A percentile compares a stretch with the other conserved stretches of the same genome.
phyloP scores from a whole-genome alignment of 192 early-diverging fungal species.

The Umbelopsis vinacea region DNA sequence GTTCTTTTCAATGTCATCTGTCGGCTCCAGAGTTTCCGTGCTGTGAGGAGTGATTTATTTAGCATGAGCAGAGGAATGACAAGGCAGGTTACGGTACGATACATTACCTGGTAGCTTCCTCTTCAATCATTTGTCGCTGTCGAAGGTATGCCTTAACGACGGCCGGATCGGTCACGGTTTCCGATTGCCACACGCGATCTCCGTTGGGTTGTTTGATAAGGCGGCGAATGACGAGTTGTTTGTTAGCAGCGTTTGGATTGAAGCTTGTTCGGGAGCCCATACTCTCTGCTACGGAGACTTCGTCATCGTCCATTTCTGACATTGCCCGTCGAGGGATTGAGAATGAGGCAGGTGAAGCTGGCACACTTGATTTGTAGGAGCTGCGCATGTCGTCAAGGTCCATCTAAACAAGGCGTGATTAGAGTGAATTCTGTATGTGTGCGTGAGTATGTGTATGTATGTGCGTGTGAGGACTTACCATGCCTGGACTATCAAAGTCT shows the following conservation, averaged over 20 bases:
- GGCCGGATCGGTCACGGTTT: constrained; percentile 78
- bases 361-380: constrained; percentile 14
- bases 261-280: constrained; percentile 57
- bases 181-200: constrained; percentile 74
- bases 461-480: constrained; percentile 25
- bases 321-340: constrained; percentile 24
- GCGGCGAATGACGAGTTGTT: constrained; percentile 65
- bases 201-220: constrained; percentile 58
- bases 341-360: constrained; percentile 3
- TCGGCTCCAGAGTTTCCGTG: constrained; percentile 55
- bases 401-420: constrained; percentile 6
- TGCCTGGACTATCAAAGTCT: constrained; percentile 41
- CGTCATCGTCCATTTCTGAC: constrained; percentile 54
- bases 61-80: background rate
- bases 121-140: constrained; percentile 83
- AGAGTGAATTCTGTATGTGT: too few species aligned
- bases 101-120: constrained; percentile 47
- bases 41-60: constrained; percentile 18
- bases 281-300: constrained; percentile 56
- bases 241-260: constrained; percentile 57
- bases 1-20: constrained; percentile 62
- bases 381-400: constrained; percentile 11
- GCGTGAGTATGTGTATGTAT: background rate
- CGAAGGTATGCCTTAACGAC: constrained; percentile 92
- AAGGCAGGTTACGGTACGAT: background rate